Evolutionary conservation across 345 rosid genomes (phyloP).

Genomic region (Ailanthus altissimus): DNA sequence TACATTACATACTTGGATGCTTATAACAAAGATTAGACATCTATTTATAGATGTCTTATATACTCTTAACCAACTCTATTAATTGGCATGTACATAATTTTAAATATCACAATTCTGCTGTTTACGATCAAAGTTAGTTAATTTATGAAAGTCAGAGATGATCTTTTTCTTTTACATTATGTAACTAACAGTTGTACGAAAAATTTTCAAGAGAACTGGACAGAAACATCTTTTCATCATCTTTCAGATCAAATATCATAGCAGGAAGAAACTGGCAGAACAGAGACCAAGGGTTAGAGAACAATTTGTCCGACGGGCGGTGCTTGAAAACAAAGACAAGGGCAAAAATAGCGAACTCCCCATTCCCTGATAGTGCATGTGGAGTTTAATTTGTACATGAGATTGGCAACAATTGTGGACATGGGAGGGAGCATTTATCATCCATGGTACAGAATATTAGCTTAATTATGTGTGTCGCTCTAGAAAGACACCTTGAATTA

Average conservation of each 20-base stretch:
- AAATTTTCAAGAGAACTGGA: neutral
- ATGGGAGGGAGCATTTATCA: slow-evolving; percentile 11
- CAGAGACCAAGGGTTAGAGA: slow-evolving; percentile 57
- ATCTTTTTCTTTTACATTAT: neutral
- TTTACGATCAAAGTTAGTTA: neutral
- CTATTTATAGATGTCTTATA: no score
- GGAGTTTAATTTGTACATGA: slow-evolving; percentile 13
- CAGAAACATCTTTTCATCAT: neutral
- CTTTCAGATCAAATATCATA: slow-evolving; percentile 55
- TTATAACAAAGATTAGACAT: no score
- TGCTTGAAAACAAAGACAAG: slow-evolving; percentile 25
- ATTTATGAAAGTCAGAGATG: neutral
- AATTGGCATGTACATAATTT: no score
- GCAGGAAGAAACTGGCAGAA: slow-evolving; percentile 59
- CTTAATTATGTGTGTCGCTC: neutral
- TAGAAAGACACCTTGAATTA: slow-evolving; percentile 6
- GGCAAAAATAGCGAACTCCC: slow-evolving; percentile 24
- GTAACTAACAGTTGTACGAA: neutral
- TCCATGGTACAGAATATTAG: slow-evolving; percentile 16
- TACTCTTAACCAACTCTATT: no score
- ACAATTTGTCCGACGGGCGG: slow-evolving; percentile 49
- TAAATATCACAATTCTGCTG: neutral
- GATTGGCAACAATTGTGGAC: neutral
- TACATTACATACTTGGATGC: no score
- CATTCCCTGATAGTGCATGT: neutral